Evolutionary conservation across 345 rosid species (phyloP), one percentile per base, ranked within the genome.

Genomic region (Boechera stricta): DNA sequence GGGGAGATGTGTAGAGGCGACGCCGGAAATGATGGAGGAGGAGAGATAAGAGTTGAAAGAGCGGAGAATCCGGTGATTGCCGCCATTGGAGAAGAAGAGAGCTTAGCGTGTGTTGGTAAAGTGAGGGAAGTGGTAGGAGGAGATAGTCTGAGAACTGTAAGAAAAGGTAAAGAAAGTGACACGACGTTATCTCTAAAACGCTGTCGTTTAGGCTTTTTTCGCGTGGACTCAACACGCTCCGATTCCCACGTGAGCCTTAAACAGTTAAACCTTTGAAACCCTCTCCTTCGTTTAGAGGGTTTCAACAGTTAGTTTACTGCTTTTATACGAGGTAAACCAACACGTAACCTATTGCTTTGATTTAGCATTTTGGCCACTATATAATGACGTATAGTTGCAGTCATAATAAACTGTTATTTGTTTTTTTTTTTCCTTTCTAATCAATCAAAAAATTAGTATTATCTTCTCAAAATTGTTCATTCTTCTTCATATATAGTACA

Each of bases 91-190:
- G 64, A n/a, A 41, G 36, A 41, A 38, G 42, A 31, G 60, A 42
- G 52, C 44, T 52, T 49, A 62, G 47, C 29, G 56, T 45, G 16
- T 69, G 70, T 41, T 39, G 67, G 54, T 29, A 24, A 53, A 67
- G 59, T 64, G 38, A 68, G 8, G 42, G 11, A 10, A 10, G 72
- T 52, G 21, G 52, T 59, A 42, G 45, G 35, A 73, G 59, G 36
- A 61, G 82, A 73, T 59, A n/a, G 77, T 60, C 35, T 49, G 38
- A 42, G 56, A 57, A 7, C 11, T 26, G 76, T 75, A 81, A 48
- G 58, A 63, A n/a, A 55, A 77, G 98, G 96, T 59, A 51, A 84
- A 69, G 85, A 84, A 80, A 82, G 76, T 51, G 91, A 91, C 94
- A 94, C 97, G 98, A 74, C 86, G 53, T 6, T 59, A 7, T 7